Base-by-base conservation (phyloP, 2,329 filamentous ascomycete genomes). In the Pseudohalonectria lignicola region DNA sequence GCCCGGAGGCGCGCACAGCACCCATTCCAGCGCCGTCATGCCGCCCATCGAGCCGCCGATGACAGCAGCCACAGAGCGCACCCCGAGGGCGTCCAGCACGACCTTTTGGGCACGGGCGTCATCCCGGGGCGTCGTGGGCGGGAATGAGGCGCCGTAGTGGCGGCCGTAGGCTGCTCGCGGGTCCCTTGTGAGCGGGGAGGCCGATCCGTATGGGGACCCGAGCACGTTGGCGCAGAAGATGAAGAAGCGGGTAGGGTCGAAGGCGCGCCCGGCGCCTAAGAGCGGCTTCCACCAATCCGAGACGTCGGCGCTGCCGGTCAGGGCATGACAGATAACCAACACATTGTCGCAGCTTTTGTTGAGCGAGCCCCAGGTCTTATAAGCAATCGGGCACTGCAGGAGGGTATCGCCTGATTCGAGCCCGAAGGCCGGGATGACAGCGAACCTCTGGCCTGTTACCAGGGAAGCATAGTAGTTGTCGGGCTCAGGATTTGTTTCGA, bases 101-200 rank as follows among this genome's bases (percentile, higher is more conserved):
- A 70, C 51, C 41, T 71, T 73, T 46, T 75, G 70, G 34, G 73
- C 64, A 42, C 59, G 59, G 37, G 82, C 77, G 56, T 83, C 79
- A 53, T 83, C 79, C 46, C 76, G 63, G 28, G 82, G 70, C 1
- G 78, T 82, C 6, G 78, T 81, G 46, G 82, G 59, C 31, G 79
- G 79, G 42, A 82, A 83, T n/a, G n/a, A n/a, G n/a, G n/a, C n/a
- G n/a, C n/a, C n/a, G n/a, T n/a, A n/a, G n/a, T n/a, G n/a, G n/a
- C n/a, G n/a, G n/a, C n/a, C n/a, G n/a, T n/a, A n/a, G n/a, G n/a
- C n/a, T n/a, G n/a, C n/a, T n/a, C n/a, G n/a, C n/a, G n/a, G n/a
- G n/a, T n/a, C n/a, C n/a, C n/a, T n/a, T n/a, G 43, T 82, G 12
- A 74, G 60, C 8, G 68, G 65, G 43, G 67, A 71, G 5, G 67